Base-by-base conservation (phyloP, 495 filamentous ascomycete genomes). In the Xylaria longipes region DNA sequence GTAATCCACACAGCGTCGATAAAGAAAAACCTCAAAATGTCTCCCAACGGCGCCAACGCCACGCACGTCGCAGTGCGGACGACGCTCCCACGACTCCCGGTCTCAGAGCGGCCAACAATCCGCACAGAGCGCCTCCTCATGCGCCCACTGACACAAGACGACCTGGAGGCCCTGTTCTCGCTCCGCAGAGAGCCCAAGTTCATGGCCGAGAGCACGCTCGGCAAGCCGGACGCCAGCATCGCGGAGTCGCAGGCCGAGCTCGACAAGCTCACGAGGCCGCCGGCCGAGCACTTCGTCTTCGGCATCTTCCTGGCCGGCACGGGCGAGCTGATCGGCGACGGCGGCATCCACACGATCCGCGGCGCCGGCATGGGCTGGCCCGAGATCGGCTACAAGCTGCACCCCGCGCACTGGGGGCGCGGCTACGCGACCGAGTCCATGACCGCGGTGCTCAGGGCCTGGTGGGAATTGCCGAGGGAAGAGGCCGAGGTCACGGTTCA, bases 381-480 rank as follows among this genome's bases (percentile, higher is more conserved):
- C 3, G 84, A 83, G 73, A 45, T 85, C n/a, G 85, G 85, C n/a
- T 87, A 87, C 70, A 84, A 86, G 78, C 45, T 87, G 25, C 70
- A 72, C 37, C 75, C 69, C 48, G 81, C 82, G 69, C 31, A 33
- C 43, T 86, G 85, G 85, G 85, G 84, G 0, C 77, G 73, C 65
- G 85, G 85, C 29, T 68, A 80, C 20, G 84, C 74, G 15, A 84
- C 82, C 2, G 85, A 87, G 75, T 81, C 84, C 62, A n/a, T 86
- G 68, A 68, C 54, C 52, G 84, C 73, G 20, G 82, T 79, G 63
- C 20, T 85, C 15, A 39, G n/a, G 14, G 70, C 72, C 9, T 86
- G 80, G 76, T 75, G 73, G 50, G 74, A 27, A 46, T 62, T 87
- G 69, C 79, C 78, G 56, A 71, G 85, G 72, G 75, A 77, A 70